phyloP scores from a whole-genome alignment of 495 filamentous ascomycete species.

The Hypoxylon rickii region DNA sequence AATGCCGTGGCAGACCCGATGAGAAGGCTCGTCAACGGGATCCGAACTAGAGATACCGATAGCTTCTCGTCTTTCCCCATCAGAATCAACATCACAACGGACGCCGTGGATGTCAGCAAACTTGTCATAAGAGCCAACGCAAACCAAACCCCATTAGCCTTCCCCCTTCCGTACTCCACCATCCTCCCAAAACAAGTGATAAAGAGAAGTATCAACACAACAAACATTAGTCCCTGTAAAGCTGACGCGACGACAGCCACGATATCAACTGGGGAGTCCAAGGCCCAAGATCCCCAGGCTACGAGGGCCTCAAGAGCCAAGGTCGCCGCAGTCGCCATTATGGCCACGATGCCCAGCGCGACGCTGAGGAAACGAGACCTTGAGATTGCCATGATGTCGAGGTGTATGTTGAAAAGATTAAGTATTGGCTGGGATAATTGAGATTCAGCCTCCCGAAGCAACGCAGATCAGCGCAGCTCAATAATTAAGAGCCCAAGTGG shows the following conservation, averaged over 20 bases:
- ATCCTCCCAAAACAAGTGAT: slow-evolving; percentile 29
- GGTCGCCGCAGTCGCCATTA: slow-evolving; percentile 46
- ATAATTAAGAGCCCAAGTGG: too few species aligned
- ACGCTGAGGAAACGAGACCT: slow-evolving; percentile 40
- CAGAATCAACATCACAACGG: slow-evolving; percentile 44
- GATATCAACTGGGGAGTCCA: slow-evolving; percentile 37
- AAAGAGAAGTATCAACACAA: slow-evolving; percentile 35
- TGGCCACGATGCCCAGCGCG: slow-evolving; percentile 44
- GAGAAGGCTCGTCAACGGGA: slow-evolving; percentile 37
- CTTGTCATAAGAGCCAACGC: slow-evolving; percentile 41
- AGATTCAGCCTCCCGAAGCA: slow-evolving; percentile 1
- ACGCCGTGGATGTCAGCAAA: slow-evolving; percentile 45
- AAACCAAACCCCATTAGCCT: slow-evolving; percentile 41
- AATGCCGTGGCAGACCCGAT: slow-evolving; percentile 47
- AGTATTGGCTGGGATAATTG: slow-evolving; percentile 3
- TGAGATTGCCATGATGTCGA: slow-evolving; percentile 43
- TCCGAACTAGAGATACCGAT: slow-evolving; percentile 38
- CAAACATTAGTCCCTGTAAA: slow-evolving; percentile 42
- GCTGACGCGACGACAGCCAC: slow-evolving; percentile 44
- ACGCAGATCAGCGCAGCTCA: slow-evolving; percentile 1
- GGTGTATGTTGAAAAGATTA: slow-evolving; percentile 7
- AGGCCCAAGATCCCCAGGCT: slow-evolving; percentile 40
- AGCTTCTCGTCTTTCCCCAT: slow-evolving; percentile 39
- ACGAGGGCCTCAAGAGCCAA: slow-evolving; percentile 47
- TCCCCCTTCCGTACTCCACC: slow-evolving; percentile 26